Percentiles rank a stretch among this genome's conserved stretches.
Conservation (phyloP, 768 basidiomycete species). For the Macrolepiota fuliginosa region DNA sequence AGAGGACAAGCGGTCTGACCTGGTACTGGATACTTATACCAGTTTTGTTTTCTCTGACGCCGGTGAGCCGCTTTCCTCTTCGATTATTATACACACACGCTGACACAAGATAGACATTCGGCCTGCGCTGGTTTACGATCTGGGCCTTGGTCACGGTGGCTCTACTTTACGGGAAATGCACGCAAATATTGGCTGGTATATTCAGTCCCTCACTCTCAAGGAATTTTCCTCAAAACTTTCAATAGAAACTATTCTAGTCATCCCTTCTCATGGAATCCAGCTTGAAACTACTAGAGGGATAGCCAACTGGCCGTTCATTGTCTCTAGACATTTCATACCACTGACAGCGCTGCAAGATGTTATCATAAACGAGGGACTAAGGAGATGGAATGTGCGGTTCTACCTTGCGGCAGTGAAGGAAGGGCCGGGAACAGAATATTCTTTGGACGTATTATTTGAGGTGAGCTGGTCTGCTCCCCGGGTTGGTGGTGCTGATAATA, state of each 20-base stretch:
- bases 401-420: constrained; percentile 54
- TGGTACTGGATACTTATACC: constrained; percentile 20
- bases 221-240: not conserved
- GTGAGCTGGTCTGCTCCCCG: constrained; percentile 33
- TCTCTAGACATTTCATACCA: constrained; percentile 59
- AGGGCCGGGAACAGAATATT: constrained; percentile 24
- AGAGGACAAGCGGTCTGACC: constrained; percentile 32
- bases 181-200: constrained; percentile 16
- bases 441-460: constrained; percentile 57
- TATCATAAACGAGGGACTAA: constrained; percentile 72
- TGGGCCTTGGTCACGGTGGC: not conserved
- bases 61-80: not conserved
- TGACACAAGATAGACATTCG: not conserved
- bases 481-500: not conserved
- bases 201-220: constrained; percentile 7
- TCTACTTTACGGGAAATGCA: constrained; percentile 1
- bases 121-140: not conserved
- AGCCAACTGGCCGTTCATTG: constrained; percentile 32
- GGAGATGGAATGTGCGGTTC: constrained; percentile 69
- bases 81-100: not conserved
- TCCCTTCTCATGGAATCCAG: constrained; percentile 71
- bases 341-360: constrained; percentile 52
- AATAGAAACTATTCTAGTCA: constrained; percentile 66
- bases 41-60: not conserved
- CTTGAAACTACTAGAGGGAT: constrained; percentile 69